A percentile compares a stretch with the other conserved stretches of the same genome.
phyloP scores from a whole-genome alignment of 208 protist species.

The Angomonas ambiguus region DNA sequence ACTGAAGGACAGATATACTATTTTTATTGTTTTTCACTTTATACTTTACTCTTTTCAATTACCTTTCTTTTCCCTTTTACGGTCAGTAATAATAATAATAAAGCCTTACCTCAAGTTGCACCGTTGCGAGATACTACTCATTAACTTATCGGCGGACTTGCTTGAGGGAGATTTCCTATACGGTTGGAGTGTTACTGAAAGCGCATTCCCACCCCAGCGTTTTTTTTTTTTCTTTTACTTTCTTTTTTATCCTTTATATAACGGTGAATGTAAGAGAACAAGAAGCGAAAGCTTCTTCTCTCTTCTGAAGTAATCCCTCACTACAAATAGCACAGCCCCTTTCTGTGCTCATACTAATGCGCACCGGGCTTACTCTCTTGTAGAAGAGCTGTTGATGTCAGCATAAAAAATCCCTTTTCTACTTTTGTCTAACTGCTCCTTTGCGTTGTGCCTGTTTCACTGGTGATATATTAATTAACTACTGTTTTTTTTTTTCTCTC shows the following conservation, averaged over 20 bases:
- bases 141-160: conserved; percentile 28
- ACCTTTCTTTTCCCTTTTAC: too few species aligned
- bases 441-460: too few species aligned
- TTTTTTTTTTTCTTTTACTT: conserved; percentile 5
- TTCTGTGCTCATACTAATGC: too few species aligned
- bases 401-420: neutral
- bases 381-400: conserved; percentile 1
- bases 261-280: too few species aligned
- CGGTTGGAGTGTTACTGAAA: too few species aligned
- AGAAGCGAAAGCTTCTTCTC: too few species aligned
- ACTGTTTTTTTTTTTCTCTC: conserved; percentile 23
- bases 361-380: neutral
- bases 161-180: conserved; percentile 23
- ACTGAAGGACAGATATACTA: conserved; percentile 15
- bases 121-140: conserved; percentile 20
- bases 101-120: conserved; percentile 14
- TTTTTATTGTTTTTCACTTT: too few species aligned
- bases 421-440: conserved; percentile 7
- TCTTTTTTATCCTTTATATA: too few species aligned
- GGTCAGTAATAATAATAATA: neutral
- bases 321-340: too few species aligned
- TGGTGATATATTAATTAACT: conserved; percentile 8
- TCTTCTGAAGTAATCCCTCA: too few species aligned
- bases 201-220: too few species aligned
- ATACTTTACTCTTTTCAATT: too few species aligned